Evolutionary conservation across 73 alveolate genomes (phyloP).

Genomic region (Tetrahymena malaccensis): DNA sequence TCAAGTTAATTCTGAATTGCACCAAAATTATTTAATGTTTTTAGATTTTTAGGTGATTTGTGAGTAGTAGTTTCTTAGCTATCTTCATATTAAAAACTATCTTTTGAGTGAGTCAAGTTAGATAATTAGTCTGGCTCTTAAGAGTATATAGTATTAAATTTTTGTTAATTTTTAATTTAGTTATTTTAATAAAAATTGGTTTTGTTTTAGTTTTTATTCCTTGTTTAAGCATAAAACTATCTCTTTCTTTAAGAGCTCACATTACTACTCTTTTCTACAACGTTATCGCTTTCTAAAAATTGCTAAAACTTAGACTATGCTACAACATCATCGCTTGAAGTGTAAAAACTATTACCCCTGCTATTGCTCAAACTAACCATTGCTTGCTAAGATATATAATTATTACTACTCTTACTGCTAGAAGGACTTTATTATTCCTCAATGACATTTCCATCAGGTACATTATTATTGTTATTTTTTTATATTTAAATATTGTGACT

Average conservation of each 20-base stretch:
- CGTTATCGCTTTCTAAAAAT: background rate
- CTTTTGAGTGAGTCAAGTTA: background rate
- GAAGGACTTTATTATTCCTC: background rate
- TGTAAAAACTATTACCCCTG: background rate
- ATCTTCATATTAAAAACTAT: background rate
- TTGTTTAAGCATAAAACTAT: background rate
- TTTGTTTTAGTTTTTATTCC: background rate
- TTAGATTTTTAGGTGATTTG: too few relatives aligned
- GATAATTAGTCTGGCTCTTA: background rate
- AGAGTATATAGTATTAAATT: background rate
- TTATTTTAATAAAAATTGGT: background rate
- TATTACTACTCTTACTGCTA: background rate
- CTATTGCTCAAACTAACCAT: background rate
- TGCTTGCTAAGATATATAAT: too few relatives aligned
- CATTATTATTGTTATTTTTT: background rate
- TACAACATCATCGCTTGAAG: background rate
- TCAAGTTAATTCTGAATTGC: background rate
- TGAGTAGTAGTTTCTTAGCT: background rate
- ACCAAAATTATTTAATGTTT: background rate
- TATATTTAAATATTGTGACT: background rate
- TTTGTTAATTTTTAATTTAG: too few relatives aligned
- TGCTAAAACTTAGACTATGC: background rate
- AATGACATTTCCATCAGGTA: background rate
- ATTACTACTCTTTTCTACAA: background rate
- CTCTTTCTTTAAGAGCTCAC: background rate